Evolutionary conservation across 495 filamentous ascomycete genomes (phyloP).

Genomic region (Tuber microsphaerosporum): DNA sequence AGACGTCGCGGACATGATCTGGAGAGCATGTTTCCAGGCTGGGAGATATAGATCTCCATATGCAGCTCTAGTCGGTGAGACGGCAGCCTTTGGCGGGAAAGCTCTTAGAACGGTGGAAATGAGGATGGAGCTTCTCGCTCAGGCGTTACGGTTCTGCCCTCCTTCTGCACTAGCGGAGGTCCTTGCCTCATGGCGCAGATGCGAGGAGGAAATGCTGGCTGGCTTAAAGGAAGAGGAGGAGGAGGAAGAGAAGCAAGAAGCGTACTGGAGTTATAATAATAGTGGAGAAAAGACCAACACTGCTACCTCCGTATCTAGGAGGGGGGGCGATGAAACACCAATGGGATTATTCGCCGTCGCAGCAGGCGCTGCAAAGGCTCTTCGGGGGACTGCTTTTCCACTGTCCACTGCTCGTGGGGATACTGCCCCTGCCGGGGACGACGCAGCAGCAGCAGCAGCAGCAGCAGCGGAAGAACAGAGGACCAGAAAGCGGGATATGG

Average conservation of each 20-base stretch:
- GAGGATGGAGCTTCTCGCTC: conserved; percentile 82
- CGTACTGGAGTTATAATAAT: conserved; percentile 25
- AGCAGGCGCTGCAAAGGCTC: conserved; percentile 67
- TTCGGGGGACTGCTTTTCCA: conserved; percentile 32
- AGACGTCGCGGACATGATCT: conserved; percentile 66
- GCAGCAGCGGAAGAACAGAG: conserved; percentile 40
- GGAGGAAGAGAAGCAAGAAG: conserved; percentile 66
- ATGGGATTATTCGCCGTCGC: conserved; percentile 94
- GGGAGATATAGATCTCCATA: conserved; percentile 62
- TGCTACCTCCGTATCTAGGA: conserved; percentile 33
- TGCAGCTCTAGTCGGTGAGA: conserved; percentile 31
- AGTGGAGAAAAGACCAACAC: conserved; percentile 29
- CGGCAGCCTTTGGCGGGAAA: conserved; percentile 51
- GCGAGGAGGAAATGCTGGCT: conserved; percentile 73
- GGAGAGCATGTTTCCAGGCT: conserved; percentile 84
- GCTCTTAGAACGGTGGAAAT: conserved; percentile 52
- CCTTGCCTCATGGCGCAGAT: conserved; percentile 71
- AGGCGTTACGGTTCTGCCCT: conserved; percentile 74
- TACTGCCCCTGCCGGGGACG: conserved; percentile 28
- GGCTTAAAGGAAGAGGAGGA: conserved; percentile 64
- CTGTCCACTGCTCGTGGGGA: conserved; percentile 10
- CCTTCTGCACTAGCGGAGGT: conserved; percentile 73
- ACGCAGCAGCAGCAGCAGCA: conserved; percentile 35
- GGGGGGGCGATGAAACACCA: conserved; percentile 63
- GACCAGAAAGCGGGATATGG: conserved; percentile 68